A percentile compares a stretch with the other conserved stretches of the same genome.
phyloP scores from a whole-genome alignment of 139 green algal genomes.

The Edaphochlamys debaryana region DNA sequence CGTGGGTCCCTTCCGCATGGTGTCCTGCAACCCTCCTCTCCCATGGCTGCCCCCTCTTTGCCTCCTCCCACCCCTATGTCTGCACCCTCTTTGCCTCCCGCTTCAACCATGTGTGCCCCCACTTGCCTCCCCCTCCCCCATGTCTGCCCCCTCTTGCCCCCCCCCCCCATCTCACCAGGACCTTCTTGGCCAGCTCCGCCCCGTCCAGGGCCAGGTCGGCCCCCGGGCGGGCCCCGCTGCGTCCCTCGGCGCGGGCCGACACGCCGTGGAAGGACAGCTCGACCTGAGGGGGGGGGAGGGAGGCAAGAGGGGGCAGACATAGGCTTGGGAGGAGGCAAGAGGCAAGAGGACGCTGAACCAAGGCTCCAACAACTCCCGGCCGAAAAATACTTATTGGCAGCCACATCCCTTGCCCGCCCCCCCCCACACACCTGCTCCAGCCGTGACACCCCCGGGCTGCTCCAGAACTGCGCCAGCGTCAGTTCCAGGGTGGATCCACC shows the following conservation, averaged over 20 bases:
- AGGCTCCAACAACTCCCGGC: no score
- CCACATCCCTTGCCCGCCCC: no score
- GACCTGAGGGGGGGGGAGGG: conserved; percentile 50
- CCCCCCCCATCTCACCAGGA: not conserved
- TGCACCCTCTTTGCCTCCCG: no score
- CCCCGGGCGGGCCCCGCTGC: not conserved
- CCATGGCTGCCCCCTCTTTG: no score
- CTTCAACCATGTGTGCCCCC: no score
- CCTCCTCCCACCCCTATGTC: no score
- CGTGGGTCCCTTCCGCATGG: no score
- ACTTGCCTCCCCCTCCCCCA: no score
- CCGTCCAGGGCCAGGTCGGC: conserved; percentile 47
- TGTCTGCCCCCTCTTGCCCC: no score
- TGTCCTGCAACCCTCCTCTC: no score
- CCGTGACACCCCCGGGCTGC: conserved; percentile 45
- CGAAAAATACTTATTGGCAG: no score
- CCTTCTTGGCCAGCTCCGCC: conserved; percentile 39
- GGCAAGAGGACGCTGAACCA: not conserved
- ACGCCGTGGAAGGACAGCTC: conserved; percentile 86
- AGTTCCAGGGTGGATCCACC: conserved; percentile 81
- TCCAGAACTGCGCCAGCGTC: conserved; percentile 84
- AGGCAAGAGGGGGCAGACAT: not conserved
- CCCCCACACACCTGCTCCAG: conserved; percentile 8
- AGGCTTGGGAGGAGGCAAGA: not conserved
- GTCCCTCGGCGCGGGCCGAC: conserved; percentile 11